Evolutionary conservation across 768 basidiomycete genomes (phyloP).

Genomic region (Kwoniella europaea): DNA sequence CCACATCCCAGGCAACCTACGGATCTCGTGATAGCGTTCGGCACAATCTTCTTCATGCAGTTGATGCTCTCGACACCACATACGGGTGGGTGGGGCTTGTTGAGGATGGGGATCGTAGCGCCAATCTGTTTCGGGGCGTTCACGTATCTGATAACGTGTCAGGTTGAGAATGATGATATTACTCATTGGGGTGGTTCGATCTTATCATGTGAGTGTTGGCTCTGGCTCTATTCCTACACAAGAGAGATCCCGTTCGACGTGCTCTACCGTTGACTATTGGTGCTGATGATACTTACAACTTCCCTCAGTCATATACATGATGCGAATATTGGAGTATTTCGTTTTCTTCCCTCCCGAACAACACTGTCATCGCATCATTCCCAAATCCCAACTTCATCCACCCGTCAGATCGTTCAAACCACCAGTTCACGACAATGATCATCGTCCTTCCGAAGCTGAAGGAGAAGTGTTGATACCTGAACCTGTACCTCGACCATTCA

Average conservation of each 20-base stretch:
- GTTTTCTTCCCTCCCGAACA: conserved; percentile 44
- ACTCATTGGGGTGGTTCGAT: conserved; percentile 24
- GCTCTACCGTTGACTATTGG: too few species aligned
- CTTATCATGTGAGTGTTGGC: conserved; percentile 10
- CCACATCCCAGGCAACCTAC: neutral
- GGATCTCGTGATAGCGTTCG: conserved; percentile 3
- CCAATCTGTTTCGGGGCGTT: conserved; percentile 9
- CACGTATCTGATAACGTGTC: conserved; percentile 3
- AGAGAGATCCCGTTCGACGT: neutral
- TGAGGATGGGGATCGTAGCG: conserved; percentile 19
- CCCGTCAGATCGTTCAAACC: neutral
- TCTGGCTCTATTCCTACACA: neutral
- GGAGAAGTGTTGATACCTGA: conserved; percentile 27
- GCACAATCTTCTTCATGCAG: conserved; percentile 1
- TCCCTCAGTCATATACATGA: neutral
- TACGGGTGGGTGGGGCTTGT: conserved; percentile 34
- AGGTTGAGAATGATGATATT: conserved; percentile 1
- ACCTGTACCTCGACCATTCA: conserved; percentile 40
- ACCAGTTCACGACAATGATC: neutral
- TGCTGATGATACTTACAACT: too few species aligned
- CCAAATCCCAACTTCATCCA: neutral
- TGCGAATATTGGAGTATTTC: conserved; percentile 31
- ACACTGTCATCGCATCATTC: conserved; percentile 26
- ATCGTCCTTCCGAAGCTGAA: neutral
- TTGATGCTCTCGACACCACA: conserved; percentile 28